These are phyloP conservation scores for Jamesozyma hellenica DNA, from an alignment of 805 yeast genomes.

Conservation along the genomic window DNA sequence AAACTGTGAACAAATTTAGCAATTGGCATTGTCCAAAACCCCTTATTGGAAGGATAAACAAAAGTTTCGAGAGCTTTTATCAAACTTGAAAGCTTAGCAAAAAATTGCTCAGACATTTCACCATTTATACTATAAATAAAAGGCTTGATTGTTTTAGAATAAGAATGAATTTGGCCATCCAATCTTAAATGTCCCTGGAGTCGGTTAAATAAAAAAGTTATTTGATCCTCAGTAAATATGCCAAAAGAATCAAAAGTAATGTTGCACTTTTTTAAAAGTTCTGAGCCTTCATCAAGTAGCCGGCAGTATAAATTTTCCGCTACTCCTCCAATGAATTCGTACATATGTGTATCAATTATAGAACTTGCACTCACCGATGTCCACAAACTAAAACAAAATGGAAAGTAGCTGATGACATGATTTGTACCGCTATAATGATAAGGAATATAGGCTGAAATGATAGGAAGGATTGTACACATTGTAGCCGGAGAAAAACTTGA, in stretches of 20 bases:
- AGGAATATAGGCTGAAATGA: constrained; percentile 49
- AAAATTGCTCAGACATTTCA: constrained; percentile 33
- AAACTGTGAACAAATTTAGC: constrained; percentile 55
- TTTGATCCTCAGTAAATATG: constrained; percentile 51
- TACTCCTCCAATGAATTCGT: constrained; percentile 54
- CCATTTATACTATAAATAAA: constrained; percentile 53
- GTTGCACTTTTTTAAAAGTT: not conserved
- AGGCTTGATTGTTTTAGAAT: constrained; percentile 39
- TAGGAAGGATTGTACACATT: constrained; percentile 40
- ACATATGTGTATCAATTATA: constrained; percentile 51
- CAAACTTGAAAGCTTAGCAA: constrained; percentile 44
- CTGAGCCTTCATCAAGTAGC: constrained; percentile 15
- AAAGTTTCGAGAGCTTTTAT: constrained; percentile 68
- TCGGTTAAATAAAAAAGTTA: constrained; percentile 49
- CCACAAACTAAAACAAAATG: constrained; percentile 70
- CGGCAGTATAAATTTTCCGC: constrained; percentile 38
- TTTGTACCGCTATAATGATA: constrained; percentile 23
- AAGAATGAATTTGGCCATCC: constrained; percentile 32
- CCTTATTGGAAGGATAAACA: constrained; percentile 87
- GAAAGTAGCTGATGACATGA: constrained; percentile 47
- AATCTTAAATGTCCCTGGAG: constrained; percentile 34
- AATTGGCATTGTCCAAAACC: constrained; percentile 72
- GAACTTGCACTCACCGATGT: constrained; percentile 38
- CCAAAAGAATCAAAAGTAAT: constrained; percentile 45
- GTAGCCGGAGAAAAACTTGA: constrained; percentile 46